Base-by-base conservation (phyloP, 805 yeast species). In the Hanseniaspora occidentalis region DNA sequence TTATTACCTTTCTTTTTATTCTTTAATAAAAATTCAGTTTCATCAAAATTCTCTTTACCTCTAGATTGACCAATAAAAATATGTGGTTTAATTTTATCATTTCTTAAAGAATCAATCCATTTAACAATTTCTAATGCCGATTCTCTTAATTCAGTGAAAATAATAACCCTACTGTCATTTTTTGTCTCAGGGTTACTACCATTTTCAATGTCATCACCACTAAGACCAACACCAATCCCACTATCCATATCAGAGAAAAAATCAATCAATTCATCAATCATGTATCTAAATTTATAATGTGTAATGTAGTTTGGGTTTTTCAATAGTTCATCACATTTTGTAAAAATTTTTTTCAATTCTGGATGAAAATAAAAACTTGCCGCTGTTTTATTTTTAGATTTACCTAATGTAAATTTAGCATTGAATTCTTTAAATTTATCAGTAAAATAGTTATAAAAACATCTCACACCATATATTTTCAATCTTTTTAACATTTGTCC, bases 41-140 rank as follows among this genome's bases (percentile, higher is more conserved):
- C 78, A 52, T 79, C 82, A 53, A 79, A 78, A 25, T 69, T 75
- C 37, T 77, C 84, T 51, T 75, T 77, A 41, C 77, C 88, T 45
- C 71, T 73, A 0, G 95, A 71, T 55, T 92, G 99, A 0, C 99
- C 99, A 46, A 92, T 84, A 54, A 92, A 92, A 19, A 89, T 75
- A 55, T 84, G 95, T 0, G 97, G 84, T 38, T 71, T 70, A 18
- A 73, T 60, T 31, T 46, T 62, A 22, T 45, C 49, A 41, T 58
- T 60, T 31, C 52, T 54, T 41, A 56, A 46, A 6, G 53, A 45
- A 47, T 80, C 89, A 36, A 77, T 60, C 40, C 62, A 70, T 47
- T 75, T 77, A 1, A 84, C 84, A 35, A 92, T 80, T 46, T 88
- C 96, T 31, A 84, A 62, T 0, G 97, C 98, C 4, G 95, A 80